Evolutionary conservation across 2,329 filamentous ascomycete genomes (phyloP).

Genomic region (Aspergillus tamarii): DNA sequence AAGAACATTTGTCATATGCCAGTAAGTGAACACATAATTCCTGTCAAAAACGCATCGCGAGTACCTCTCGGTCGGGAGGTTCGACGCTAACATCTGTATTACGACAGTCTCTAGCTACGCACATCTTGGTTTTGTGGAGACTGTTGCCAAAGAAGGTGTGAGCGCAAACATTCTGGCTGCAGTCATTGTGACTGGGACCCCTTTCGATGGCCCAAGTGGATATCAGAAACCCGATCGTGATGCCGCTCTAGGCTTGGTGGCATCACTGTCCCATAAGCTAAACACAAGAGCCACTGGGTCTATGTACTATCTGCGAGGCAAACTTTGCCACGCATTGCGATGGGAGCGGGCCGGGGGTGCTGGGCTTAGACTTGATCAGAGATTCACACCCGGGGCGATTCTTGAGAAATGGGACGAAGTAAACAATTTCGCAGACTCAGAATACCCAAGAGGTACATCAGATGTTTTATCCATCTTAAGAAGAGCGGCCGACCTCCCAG

Average conservation of each 20-base stretch:
- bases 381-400: background rate
- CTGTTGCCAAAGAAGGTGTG: constrained; percentile 6
- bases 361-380: background rate
- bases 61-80: too few relatives aligned
- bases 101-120: constrained; percentile 95
- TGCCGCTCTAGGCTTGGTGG: too few relatives aligned
- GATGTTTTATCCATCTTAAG: too few relatives aligned
- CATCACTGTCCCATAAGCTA: too few relatives aligned
- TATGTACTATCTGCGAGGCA: constrained; percentile 5
- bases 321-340: background rate
- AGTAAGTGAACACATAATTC: too few relatives aligned
- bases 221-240: too few relatives aligned
- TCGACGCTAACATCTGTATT: too few relatives aligned
- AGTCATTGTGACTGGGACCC: constrained; percentile 1
- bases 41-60: too few relatives aligned
- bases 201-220: background rate
- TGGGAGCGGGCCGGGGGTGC: background rate
- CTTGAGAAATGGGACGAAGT: background rate
- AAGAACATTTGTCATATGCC: too few relatives aligned
- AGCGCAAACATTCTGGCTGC: constrained; percentile 5
- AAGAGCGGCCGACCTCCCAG: too few relatives aligned
- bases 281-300: background rate
- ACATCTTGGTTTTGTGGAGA: constrained; percentile 43
- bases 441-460: too few relatives aligned
- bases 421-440: background rate